Conservation (phyloP, 352 stramenopile genomes). For the Phytophthora palmivora region DNA sequence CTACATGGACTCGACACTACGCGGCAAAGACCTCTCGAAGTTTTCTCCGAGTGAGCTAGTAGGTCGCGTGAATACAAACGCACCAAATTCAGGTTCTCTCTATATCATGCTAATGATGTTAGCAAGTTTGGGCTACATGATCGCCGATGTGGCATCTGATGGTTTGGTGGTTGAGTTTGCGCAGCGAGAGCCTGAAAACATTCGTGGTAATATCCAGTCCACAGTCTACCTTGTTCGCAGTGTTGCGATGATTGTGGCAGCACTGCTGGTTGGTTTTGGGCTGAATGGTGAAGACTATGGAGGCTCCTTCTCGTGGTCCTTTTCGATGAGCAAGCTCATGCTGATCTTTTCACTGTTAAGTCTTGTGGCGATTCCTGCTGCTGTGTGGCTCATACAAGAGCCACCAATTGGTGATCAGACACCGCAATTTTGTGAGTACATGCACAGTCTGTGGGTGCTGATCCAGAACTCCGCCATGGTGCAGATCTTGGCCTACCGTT, state of each 20-base stretch:
- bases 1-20: constrained; percentile 57
- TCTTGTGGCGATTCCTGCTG: constrained; percentile 45
- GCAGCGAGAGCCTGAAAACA: constrained; percentile 51
- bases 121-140: constrained; percentile 46
- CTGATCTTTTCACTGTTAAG: constrained; percentile 44
- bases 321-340: constrained; percentile 50
- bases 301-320: constrained; percentile 38
- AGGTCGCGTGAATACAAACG: constrained; percentile 43
- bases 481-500: constrained; percentile 60
- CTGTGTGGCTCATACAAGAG: constrained; percentile 46
- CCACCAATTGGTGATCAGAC: constrained; percentile 19
- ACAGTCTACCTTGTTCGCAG: constrained; percentile 45
- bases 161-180: constrained; percentile 57
- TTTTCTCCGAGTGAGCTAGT: constrained; percentile 35
- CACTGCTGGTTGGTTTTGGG: constrained; percentile 44
- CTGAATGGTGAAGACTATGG: constrained; percentile 50
- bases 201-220: constrained; percentile 53
- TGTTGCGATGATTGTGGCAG: constrained; percentile 41
- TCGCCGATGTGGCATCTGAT: constrained; percentile 46
- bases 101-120: constrained; percentile 56
- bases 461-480: constrained; percentile 56
- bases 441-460: constrained; percentile 42
- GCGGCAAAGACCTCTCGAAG: constrained; percentile 54
- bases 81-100: constrained; percentile 33
- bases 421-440: constrained; percentile 35